Evolutionary conservation across 257 asterid species (phyloP).

Genomic region (Catharanthus roseus): DNA sequence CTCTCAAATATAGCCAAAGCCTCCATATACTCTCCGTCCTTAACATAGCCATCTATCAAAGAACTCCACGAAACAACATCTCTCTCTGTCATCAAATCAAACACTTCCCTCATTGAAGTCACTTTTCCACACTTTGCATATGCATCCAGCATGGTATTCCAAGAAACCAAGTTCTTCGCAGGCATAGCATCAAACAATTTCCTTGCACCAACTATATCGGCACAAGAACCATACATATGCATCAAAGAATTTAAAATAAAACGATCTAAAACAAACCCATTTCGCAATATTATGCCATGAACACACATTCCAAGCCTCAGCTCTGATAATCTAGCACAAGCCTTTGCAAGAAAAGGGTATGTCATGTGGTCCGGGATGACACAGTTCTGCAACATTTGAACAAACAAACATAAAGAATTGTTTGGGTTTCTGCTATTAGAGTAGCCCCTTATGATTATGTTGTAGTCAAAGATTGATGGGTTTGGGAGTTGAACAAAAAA

Average conservation of each 20-base stretch:
- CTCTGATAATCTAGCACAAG: slow-evolving; percentile 42
- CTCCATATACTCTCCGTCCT: slow-evolving; percentile 37
- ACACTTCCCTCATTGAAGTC: slow-evolving; percentile 41
- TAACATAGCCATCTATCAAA: slow-evolving; percentile 65
- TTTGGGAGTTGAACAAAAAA: slow-evolving; percentile 36
- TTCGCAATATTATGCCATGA: slow-evolving; percentile 36
- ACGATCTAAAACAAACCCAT: slow-evolving; percentile 39
- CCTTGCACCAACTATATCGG: slow-evolving; percentile 31
- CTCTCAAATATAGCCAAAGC: slow-evolving; percentile 39
- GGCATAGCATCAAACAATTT: slow-evolving; percentile 63
- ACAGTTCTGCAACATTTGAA: slow-evolving; percentile 36
- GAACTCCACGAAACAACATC: slow-evolving; percentile 77
- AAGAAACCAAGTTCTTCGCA: slow-evolving; percentile 42
- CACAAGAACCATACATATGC: slow-evolving; percentile 56
- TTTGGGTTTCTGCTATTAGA: slow-evolving; percentile 42
- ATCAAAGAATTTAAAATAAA: slow-evolving; percentile 58
- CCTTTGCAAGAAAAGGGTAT: slow-evolving; percentile 61
- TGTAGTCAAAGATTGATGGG: slow-evolving; percentile 49
- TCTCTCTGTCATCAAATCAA: slow-evolving; percentile 53
- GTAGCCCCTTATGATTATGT: slow-evolving; percentile 50
- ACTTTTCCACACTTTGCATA: slow-evolving; percentile 58
- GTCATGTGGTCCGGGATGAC: slow-evolving; percentile 51
- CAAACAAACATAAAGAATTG: slow-evolving; percentile 33
- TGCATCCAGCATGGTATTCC: slow-evolving; percentile 70
- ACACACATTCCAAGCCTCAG: slow-evolving; percentile 33